Evolutionary conservation across 805 yeast genomes (phyloP).

Genomic region (Ogataea trehaloabstinens): DNA sequence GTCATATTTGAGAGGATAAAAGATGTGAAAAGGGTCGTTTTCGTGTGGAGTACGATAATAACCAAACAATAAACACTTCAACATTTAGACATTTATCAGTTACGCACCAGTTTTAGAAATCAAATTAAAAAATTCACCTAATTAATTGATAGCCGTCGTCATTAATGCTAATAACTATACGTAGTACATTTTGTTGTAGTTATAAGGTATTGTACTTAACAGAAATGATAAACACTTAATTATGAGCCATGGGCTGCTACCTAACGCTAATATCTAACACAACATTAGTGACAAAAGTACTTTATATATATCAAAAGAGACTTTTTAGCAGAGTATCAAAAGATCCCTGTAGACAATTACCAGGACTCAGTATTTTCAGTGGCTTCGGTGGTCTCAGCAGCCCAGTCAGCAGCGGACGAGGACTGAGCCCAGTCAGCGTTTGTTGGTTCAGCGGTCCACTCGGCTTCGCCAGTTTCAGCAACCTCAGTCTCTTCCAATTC

Average conservation of each 20-base stretch:
- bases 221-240: neutral
- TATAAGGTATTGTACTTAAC: neutral
- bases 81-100: too few species aligned
- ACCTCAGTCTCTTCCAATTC: conserved; percentile 61
- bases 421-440: conserved; percentile 79
- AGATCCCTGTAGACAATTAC: conserved; percentile 26
- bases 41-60: neutral
- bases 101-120: too few species aligned
- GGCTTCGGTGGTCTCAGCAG: conserved; percentile 64
- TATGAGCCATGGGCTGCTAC: too few species aligned
- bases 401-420: conserved; percentile 41
- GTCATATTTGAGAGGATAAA: neutral
- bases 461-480: conserved; percentile 63
- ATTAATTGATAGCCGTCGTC: too few species aligned
- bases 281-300: conserved; percentile 4
- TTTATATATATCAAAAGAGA: conserved; percentile 2
- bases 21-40: neutral
- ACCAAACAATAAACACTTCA: neutral
- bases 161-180: too few species aligned
- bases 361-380: conserved; percentile 43
- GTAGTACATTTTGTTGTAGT: too few species aligned
- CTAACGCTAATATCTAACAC: neutral
- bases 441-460: conserved; percentile 57
- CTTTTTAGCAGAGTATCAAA: conserved; percentile 3
- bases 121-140: too few species aligned